Evolutionary conservation across 2,329 filamentous ascomycete genomes (phyloP), one percentile per base, ranked within the genome.

Genomic region (Didymella pomorum): DNA sequence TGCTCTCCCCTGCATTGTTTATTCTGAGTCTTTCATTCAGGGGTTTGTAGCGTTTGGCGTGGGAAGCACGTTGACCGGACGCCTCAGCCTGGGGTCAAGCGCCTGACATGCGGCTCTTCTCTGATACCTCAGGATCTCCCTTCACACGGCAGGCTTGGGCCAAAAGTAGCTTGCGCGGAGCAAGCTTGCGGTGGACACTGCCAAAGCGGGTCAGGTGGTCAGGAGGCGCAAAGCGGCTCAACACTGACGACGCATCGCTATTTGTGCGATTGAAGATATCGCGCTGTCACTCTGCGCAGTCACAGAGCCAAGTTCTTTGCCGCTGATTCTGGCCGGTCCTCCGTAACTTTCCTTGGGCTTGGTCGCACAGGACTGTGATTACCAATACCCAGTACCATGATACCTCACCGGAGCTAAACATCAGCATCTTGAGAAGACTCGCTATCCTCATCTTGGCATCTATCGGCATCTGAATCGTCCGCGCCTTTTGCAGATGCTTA

Each of bases 61-160:
- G 57, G 60, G 58, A 53, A 54, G 50, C 56, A 53, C 58, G 56
- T 58, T 61, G 65, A 63, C 65, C 62, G 56, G 63, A 43, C 23
- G 33, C 29, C 56, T 47, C 54, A 60, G 26, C 47, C 21, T 31
- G 49, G 52, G 42, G 50, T 35, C 62, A 67, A 63, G 63, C 60
- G 47, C 37, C 46, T 46, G 43, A 42, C 50, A 42, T 54, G 56
- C 56, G 50, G 45, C 50, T 54, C 50, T 47, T 49, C 20, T n/a
- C 25, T 53, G 50, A 39, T 41, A 20, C 14, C 29, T 44, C 35
- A 58, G 26, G 48, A 58, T 49, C 39, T 39, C 47, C 39, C 16
- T 42, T 50, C 39, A 26, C 14, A 16, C 29, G n/a, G 45, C 14
- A 41, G 39, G 21, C 45, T 20, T 41, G 28, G 31, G 20, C 48